phyloP scores from a whole-genome alignment of 176 grass and related monocot species.

The Tillandsia leiboldiana region DNA sequence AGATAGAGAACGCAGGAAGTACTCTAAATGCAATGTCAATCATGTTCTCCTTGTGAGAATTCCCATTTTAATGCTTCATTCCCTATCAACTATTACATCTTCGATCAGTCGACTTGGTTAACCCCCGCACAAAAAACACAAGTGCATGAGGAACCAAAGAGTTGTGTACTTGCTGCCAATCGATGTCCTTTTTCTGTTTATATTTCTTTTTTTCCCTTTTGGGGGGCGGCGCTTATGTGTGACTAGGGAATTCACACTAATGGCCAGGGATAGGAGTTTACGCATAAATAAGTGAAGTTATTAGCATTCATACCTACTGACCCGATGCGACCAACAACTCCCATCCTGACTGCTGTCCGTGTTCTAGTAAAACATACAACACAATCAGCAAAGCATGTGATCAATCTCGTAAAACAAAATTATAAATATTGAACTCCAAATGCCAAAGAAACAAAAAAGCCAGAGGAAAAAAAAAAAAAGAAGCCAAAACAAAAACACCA shows the following conservation, averaged over 20 bases:
- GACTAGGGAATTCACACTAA: background rate
- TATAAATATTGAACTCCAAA: background rate
- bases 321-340: slow-evolving; percentile 27
- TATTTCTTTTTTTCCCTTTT: too few species aligned
- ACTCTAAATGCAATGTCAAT: too few species aligned
- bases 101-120: too few species aligned
- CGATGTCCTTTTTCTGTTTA: too few species aligned
- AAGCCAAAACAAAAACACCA: background rate
- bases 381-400: slow-evolving; percentile 33
- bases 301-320: slow-evolving; percentile 46
- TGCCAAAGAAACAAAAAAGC: background rate
- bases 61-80: too few species aligned
- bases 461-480: background rate
- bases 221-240: too few species aligned
- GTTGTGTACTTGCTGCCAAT: too few species aligned
- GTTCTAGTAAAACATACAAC: slow-evolving; percentile 47
- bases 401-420: background rate
- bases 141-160: too few species aligned
- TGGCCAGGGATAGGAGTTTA: background rate
- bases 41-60: too few species aligned
- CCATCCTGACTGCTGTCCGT: slow-evolving; percentile 36
- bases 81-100: too few species aligned
- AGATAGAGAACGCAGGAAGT: too few species aligned
- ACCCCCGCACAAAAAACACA: too few species aligned
- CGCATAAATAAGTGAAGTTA: slow-evolving; percentile 16